These are phyloP conservation scores for Diatrype stigma DNA, from an alignment of 2,329 filamentous ascomycete species.

Conservation along the genomic window DNA sequence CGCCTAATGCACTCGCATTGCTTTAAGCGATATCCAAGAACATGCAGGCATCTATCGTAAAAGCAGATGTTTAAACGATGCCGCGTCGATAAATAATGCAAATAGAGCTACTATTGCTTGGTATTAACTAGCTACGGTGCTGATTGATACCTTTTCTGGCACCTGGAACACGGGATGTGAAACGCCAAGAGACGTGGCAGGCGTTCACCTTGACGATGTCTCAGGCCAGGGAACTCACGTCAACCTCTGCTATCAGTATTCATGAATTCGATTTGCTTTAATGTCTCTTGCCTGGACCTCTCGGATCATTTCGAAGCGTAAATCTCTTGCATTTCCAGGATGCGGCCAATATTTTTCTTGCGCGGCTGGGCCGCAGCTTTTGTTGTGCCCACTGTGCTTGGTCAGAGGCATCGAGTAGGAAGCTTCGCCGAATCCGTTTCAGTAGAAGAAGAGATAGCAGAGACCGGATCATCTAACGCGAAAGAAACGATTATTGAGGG, in stretches of 20 bases:
- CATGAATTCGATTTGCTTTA: constrained; percentile 1
- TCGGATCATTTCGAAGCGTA: no score
- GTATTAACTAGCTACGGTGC: no score
- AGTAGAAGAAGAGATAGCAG: constrained; percentile 1
- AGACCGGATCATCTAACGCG: neutral
- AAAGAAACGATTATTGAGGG: neutral
- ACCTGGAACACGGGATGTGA: constrained; percentile 9
- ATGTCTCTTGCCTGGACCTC: no score
- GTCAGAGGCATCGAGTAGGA: constrained; percentile 9
- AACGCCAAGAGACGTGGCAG: constrained; percentile 21
- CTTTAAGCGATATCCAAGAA: constrained; percentile 17
- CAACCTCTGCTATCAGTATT: neutral
- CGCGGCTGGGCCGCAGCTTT: constrained; percentile 4
- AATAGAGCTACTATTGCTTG: no score
- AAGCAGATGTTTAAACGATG: no score
- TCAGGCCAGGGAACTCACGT: constrained; percentile 7
- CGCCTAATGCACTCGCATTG: constrained; percentile 35
- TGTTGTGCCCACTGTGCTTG: constrained; percentile 3
- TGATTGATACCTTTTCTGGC: no score
- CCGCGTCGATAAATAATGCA: no score
- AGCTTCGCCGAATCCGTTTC: neutral
- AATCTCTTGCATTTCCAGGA: no score
- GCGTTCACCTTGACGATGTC: constrained; percentile 17
- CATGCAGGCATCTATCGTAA: neutral
- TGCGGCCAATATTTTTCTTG: constrained; percentile 5